phyloP scores from a whole-genome alignment of 441 rosid species.

The Manihot esculenta region DNA sequence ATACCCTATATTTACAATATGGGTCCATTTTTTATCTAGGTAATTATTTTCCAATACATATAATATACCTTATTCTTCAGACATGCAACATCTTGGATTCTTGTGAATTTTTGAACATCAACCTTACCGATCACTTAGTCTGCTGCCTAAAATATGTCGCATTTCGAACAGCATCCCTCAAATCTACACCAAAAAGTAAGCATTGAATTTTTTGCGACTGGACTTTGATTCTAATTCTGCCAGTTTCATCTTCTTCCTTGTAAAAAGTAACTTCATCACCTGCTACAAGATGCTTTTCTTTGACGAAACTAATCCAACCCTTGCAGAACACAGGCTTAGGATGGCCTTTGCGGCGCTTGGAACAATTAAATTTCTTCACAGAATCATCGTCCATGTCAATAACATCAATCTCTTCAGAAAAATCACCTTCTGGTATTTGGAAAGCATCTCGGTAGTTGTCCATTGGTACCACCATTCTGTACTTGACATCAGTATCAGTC shows the following conservation, averaged over 20 bases:
- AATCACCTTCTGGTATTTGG: neutral
- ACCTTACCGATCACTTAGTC: too few species aligned
- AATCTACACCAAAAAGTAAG: neutral
- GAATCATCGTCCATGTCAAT: neutral
- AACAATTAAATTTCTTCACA: neutral
- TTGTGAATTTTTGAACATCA: too few species aligned
- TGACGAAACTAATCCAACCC: neutral
- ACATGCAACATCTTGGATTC: too few species aligned
- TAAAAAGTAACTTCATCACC: neutral
- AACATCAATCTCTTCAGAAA: neutral
- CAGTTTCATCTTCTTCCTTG: neutral
- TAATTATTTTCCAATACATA: too few species aligned
- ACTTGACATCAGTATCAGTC: neutral
- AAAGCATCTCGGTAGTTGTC: neutral
- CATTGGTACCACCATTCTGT: neutral
- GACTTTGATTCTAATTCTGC: neutral
- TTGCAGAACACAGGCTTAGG: neutral
- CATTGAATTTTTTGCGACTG: neutral
- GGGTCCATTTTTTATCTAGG: too few species aligned
- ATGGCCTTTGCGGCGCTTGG: neutral
- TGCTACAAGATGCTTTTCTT: fast-evolving
- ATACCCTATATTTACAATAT: too few species aligned
- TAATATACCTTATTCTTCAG: too few species aligned
- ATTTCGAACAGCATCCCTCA: too few species aligned
- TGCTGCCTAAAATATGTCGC: too few species aligned